phyloP scores from a whole-genome alignment of 2,329 filamentous ascomycete species.

The Pseudocercospora fuligena region DNA sequence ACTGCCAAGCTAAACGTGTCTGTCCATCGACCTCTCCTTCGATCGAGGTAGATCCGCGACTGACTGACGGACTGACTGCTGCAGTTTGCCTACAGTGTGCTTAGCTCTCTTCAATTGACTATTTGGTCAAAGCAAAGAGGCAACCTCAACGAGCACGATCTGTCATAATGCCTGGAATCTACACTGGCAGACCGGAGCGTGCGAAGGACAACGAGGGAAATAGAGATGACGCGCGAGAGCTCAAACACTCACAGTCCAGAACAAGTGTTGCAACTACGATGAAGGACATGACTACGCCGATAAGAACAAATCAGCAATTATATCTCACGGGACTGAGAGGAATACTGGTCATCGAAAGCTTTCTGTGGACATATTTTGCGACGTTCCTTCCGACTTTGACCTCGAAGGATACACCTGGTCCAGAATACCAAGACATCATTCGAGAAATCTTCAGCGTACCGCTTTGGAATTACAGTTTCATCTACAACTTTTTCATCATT shows the following conservation, averaged over 20 bases:
- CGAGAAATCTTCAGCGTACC: conserved; percentile 53
- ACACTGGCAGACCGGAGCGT: neutral
- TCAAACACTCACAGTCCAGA: neutral
- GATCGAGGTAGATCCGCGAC: neutral
- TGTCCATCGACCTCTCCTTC: neutral
- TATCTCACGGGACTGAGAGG: conserved; percentile 53
- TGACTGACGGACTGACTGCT: neutral
- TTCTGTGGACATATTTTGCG: conserved; percentile 53
- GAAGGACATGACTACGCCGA: conserved; percentile 10
- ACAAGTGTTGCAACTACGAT: neutral
- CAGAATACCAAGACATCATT: conserved; percentile 47
- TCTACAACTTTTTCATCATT: conserved; percentile 53
- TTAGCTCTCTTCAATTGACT: neutral
- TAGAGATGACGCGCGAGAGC: neutral
- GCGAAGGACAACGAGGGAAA: neutral
- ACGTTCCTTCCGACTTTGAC: conserved; percentile 52
- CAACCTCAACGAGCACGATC: neutral
- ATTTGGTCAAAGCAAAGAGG: neutral
- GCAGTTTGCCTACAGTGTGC: neutral
- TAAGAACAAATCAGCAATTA: conserved; percentile 24
- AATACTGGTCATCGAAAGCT: conserved; percentile 49
- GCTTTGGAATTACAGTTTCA: conserved; percentile 52
- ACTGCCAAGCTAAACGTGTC: neutral
- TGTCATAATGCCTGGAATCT: neutral
- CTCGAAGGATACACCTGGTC: conserved; percentile 44